Base-by-base conservation (phyloP, 1,284 basidiomycete genomes). In the Tetrapyrgos nigripes region DNA sequence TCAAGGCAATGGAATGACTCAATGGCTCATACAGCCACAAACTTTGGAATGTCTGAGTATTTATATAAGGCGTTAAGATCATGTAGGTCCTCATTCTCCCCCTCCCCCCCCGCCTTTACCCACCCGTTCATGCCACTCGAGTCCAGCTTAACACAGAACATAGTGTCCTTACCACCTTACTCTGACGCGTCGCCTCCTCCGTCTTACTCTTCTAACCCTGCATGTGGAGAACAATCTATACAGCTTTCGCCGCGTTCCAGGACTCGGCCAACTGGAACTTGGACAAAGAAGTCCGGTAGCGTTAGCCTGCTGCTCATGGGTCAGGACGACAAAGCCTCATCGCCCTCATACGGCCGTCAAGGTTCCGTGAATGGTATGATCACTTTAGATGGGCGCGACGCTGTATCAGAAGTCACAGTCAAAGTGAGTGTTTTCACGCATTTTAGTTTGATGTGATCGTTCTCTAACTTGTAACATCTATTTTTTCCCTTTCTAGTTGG, bases 371-470 rank as follows among this genome's bases (percentile, higher is more conserved):
- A 57, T 28, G 76, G 85, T 23, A 72, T 75, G 45, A 63, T 85
- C 11, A 69, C 74, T 49, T 67, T 84, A 13, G 73, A 77, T 26
- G 62, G 79, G 5, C 70, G 71, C 50, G 70, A 76, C 31, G 76
- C 65, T 49, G 70, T 84, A 17, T 62, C 73, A 5, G 75, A 79
- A 45, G 77, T 86, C 14, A 66, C 66, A 13, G 63, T 81, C 6
- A 80, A 79, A 71, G 85, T 84, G 75, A 75, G 14, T 21, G 3
- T 57, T 68, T 43, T 57, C 50, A 19, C 57, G 57, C 37, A 14
- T 52, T 9, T 46, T 19, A 23, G 14, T 33, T 33, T 35, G 46
- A 43, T 37, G 59, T 28, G 63, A 52, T 43, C 51, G 47, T 17
- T 26, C 54, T 23, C 17, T 56, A n/a, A 33, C 31, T 3, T 45